phyloP scores from a whole-genome alignment of 441 rosid genomes.

The Metrosideros polymorpha region DNA sequence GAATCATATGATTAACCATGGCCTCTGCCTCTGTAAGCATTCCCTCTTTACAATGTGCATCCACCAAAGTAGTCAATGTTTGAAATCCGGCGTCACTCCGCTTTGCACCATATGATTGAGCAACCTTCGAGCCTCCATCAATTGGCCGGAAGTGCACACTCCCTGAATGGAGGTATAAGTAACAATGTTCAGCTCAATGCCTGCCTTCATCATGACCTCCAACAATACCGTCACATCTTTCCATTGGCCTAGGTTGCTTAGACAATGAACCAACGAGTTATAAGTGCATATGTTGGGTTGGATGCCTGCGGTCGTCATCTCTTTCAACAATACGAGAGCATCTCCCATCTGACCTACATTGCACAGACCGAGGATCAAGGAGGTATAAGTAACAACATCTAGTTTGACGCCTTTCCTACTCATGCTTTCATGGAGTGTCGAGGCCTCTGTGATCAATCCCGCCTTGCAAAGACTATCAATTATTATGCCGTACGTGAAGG shows the following conservation, averaged over 20 bases:
- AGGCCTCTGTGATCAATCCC: neutral
- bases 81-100: neutral
- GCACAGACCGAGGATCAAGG: too few species aligned
- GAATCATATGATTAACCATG: neutral
- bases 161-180: too few species aligned
- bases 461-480: neutral
- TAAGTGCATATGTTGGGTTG: too few species aligned
- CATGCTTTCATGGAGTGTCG: neutral
- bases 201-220: neutral
- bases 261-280: too few species aligned
- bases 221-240: neutral
- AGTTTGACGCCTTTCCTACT: neutral
- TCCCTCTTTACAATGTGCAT: neutral
- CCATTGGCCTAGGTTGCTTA: neutral
- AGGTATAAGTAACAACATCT: too few species aligned
- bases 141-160: too few species aligned
- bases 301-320: too few species aligned
- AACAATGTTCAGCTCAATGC: too few species aligned
- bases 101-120: too few species aligned
- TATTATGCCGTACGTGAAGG: neutral
- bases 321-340: too few species aligned
- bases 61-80: neutral
- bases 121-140: too few species aligned
- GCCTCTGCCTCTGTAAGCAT: neutral
- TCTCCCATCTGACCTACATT: too few species aligned